Percentiles rank a stretch among this genome's conserved stretches.
phyloP scores from a whole-genome alignment of 176 grass and related monocot species.

The Phoenix dactylifera region DNA sequence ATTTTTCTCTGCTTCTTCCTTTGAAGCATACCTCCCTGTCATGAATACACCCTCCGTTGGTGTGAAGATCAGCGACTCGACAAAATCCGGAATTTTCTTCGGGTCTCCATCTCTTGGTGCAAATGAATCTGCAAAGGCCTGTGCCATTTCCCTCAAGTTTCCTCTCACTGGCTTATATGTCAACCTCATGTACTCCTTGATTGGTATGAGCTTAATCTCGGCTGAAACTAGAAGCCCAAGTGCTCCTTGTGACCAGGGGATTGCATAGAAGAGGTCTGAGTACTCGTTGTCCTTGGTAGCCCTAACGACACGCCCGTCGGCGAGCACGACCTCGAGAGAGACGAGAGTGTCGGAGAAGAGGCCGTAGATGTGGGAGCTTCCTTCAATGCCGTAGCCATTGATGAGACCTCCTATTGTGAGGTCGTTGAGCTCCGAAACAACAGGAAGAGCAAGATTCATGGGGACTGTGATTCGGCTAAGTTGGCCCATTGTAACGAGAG shows the following conservation, averaged over 20 bases:
- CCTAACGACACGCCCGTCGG: not conserved
- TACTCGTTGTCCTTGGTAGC: conserved; percentile 1
- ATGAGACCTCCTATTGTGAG: not conserved
- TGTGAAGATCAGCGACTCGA: conserved; percentile 75
- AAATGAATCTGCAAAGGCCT: not conserved
- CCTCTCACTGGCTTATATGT: not conserved
- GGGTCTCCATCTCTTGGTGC: conserved; percentile 48
- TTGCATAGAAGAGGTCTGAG: not conserved
- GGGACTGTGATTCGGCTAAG: not conserved
- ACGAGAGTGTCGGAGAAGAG: not conserved
- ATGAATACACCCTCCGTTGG: conserved; percentile 72
- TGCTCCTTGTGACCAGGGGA: conserved; percentile 5
- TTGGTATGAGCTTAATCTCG: not conserved
- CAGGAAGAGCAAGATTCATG: conserved; percentile 1
- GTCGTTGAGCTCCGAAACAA: not conserved
- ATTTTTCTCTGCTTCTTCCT: conserved; percentile 91
- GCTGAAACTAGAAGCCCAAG: conserved; percentile 1
- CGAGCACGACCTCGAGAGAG: not conserved
- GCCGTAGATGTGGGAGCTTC: conserved; percentile 1
- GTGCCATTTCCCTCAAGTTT: not conserved
- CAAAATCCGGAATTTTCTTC: conserved; percentile 81
- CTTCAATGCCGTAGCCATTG: conserved; percentile 1
- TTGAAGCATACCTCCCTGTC: conserved; percentile 80
- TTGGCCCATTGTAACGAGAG: conserved; percentile 1
- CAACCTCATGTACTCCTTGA: conserved; percentile 1